These are phyloP conservation scores for Xerocomus brunneocitrinus DNA, from an alignment of 768 basidiomycete genomes.

Conservation along the genomic window DNA sequence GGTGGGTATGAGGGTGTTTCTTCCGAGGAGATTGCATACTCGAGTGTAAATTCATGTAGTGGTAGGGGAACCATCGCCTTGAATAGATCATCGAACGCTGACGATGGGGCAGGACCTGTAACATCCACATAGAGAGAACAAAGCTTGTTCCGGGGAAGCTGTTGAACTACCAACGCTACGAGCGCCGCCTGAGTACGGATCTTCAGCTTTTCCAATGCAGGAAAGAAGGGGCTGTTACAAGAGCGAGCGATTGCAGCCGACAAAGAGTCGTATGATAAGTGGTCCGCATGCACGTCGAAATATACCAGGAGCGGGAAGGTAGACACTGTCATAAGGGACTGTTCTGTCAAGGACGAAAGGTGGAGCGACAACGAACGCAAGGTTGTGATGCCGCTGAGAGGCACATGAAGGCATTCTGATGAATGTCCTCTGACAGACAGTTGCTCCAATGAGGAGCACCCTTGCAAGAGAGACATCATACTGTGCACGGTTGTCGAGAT, in stretches of 20 bases:
- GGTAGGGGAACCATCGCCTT: conserved; percentile 27
- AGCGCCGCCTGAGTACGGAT: conserved; percentile 37
- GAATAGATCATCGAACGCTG: conserved; percentile 37
- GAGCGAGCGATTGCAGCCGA: conserved; percentile 1
- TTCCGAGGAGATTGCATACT: conserved; percentile 32
- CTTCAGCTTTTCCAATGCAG: conserved; percentile 35
- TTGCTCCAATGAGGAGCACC: conserved; percentile 26
- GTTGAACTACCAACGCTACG: conserved; percentile 33
- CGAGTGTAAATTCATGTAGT: conserved; percentile 38
- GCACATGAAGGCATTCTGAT: conserved; percentile 24
- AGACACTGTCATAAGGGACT: conserved; percentile 35
- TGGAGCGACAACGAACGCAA: conserved; percentile 38
- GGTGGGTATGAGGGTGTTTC: conserved; percentile 19
- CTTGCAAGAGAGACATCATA: conserved; percentile 26
- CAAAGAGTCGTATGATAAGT: conserved; percentile 28
- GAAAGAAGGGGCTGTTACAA: conserved; percentile 25
- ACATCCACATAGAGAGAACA: conserved; percentile 38
- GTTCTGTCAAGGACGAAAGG: conserved; percentile 36
- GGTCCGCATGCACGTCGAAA: conserved; percentile 43
- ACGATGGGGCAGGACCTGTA: conserved; percentile 23
- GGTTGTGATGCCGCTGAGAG: conserved; percentile 31
- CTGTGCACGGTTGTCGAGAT: conserved; percentile 20
- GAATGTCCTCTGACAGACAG: conserved; percentile 39
- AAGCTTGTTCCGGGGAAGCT: conserved; percentile 32
- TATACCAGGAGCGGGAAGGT: conserved; percentile 35